Percentiles rank a stretch among this genome's conserved stretches.
phyloP scores from a whole-genome alignment of 495 filamentous ascomycete genomes.

The Penicillium pulvis region DNA sequence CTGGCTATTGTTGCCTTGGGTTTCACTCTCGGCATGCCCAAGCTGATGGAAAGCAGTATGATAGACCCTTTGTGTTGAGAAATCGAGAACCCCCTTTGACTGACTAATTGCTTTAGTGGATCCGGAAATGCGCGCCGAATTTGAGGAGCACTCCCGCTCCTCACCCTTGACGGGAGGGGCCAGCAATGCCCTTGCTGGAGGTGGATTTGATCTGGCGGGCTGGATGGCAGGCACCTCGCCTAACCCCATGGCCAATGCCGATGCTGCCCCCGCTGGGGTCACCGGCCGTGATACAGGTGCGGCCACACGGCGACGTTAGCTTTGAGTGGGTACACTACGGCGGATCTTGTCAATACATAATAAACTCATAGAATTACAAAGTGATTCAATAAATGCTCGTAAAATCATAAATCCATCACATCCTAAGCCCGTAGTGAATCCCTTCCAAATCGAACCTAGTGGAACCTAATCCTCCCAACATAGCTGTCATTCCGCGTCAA shows the following conservation, averaged over 20 bases:
- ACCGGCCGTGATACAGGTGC: conserved; percentile 41
- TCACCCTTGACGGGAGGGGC: conserved; percentile 58
- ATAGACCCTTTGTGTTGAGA: conserved; percentile 16
- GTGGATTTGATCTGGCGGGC: conserved; percentile 78
- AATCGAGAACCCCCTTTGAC: not conserved
- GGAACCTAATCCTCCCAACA: not conserved
- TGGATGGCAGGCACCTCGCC: conserved; percentile 66
- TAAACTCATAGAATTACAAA: conserved; percentile 1
- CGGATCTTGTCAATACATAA: not conserved
- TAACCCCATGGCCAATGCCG: conserved; percentile 28
- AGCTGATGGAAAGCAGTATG: conserved; percentile 94
- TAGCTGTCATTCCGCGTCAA: not conserved
- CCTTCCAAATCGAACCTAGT: not conserved
- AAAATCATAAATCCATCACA: not conserved
- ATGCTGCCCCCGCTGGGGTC: conserved; percentile 29
- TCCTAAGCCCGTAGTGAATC: not conserved
- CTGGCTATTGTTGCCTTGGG: conserved; percentile 79
- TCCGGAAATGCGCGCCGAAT: conserved; percentile 87
- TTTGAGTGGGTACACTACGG: not conserved
- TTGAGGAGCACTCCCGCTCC: conserved; percentile 83
- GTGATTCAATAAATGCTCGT: not conserved
- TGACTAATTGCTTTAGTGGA: conserved; percentile 67
- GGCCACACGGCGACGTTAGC: conserved; percentile 34
- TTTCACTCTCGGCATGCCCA: conserved; percentile 86
- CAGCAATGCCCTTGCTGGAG: conserved; percentile 41